Base-by-base conservation (phyloP, 495 filamentous ascomycete genomes). In the Penicillium paradoxum region DNA sequence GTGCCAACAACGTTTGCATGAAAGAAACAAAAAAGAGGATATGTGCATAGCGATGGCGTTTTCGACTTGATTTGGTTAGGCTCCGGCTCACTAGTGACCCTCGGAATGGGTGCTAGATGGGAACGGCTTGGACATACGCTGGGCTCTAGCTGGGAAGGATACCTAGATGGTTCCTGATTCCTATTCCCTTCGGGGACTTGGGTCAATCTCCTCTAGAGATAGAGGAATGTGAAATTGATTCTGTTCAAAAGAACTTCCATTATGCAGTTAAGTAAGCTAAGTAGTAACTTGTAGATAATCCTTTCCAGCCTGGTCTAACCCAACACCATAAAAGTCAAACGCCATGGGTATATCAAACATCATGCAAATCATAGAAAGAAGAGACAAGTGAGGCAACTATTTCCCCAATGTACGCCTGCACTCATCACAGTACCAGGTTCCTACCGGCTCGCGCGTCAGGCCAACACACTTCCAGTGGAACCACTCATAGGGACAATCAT, bases 391-490 rank as follows among this genome's bases (percentile, higher is more conserved):
- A 40, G 22, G 30, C 45, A 17, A 51, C 41, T 61, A 73, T 39
- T 76, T 78, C 52, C 79, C 76, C 67, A 85, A 66, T 49, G 76
- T 83, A 55, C 81, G 82, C 24, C 79, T 75, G 65, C 93, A 98
- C 50, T 84, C 78, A 32, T 87, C 87, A 71, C 93, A 98, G 64
- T 87, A 92, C 93, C 93, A 98, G 40, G 84, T 90, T 18, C 92
- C 93, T 45, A 83, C 82, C 3, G 93, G 93, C 69, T 97, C 92
- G 51, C 83, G 82, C 56, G 85, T 92, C 56, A 98, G 75, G 2
- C 89, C 88, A 45, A 97, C 91, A 65, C 93, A 98, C 55, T 79
- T 85, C 90, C 91, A 97, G 75, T 98, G 93, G 70, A 98, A 98
- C 93, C 93, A 98, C 73, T 97, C 92, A 67, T 83, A 93, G 21